phyloP scores from a whole-genome alignment of 345 rosid genomes.

The Orychophragmus violaceus region DNA sequence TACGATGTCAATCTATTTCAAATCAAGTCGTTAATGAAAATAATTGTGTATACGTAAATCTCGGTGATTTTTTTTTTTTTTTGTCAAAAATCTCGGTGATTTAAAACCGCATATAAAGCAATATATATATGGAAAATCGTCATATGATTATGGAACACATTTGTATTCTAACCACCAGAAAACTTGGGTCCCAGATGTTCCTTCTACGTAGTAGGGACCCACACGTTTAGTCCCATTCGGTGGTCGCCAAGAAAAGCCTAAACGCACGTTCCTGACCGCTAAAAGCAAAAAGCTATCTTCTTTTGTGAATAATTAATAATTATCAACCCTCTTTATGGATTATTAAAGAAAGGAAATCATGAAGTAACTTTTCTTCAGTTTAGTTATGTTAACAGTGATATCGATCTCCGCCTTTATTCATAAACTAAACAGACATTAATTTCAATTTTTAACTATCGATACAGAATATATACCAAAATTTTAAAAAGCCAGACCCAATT shows the following conservation, averaged over 20 bases:
- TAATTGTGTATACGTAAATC: background rate
- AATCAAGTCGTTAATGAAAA: background rate
- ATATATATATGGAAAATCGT: background rate
- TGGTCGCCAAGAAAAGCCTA: conserved; percentile 5
- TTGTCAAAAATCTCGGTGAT: conserved; percentile 6
- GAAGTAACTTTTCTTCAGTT: too few species aligned
- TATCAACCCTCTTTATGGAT: background rate
- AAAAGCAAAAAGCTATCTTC: conserved; percentile 8
- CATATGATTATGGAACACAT: background rate
- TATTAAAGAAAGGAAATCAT: background rate
- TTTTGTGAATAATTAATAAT: background rate
- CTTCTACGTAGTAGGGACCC: background rate
- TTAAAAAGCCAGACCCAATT: conserved; percentile 13
- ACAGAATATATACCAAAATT: conserved; percentile 7
- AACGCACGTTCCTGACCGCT: conserved; percentile 15
- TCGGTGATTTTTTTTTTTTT: too few species aligned
- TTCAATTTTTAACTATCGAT: background rate
- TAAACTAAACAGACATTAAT: background rate
- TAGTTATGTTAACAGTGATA: too few species aligned
- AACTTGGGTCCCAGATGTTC: conserved; percentile 1
- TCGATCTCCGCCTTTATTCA: background rate
- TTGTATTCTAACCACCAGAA: conserved; percentile 19
- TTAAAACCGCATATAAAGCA: background rate
- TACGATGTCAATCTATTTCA: background rate
- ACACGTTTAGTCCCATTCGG: conserved; percentile 12